Conservation (phyloP, 495 filamentous ascomycete species). For the Delitschia confertaspora region DNA sequence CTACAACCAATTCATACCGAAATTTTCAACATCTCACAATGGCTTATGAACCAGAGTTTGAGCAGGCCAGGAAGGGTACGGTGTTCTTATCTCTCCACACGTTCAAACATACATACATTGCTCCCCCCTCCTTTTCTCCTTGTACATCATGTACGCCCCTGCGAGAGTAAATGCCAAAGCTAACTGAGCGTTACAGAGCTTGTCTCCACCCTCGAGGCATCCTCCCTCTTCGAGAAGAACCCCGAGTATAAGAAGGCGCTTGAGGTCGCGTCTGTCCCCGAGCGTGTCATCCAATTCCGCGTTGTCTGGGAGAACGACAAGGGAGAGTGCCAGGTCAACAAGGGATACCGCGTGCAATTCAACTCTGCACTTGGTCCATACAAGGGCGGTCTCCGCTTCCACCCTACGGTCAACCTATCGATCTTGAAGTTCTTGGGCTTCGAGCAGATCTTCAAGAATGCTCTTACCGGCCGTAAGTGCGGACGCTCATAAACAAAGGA, state of each 20-base stretch:
- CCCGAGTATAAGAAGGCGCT: constrained; percentile 91
- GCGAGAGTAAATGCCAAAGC: background rate
- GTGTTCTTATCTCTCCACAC: too few species aligned
- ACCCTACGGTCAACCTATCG: constrained; percentile 92
- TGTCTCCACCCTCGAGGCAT: constrained; percentile 84
- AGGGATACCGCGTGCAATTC: constrained; percentile 96
- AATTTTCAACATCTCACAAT: constrained; percentile 9
- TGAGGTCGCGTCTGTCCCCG: constrained; percentile 78
- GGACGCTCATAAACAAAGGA: background rate
- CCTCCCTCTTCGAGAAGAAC: constrained; percentile 83
- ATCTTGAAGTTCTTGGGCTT: constrained; percentile 98
- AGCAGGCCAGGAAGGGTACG: constrained; percentile 96
- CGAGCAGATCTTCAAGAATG: constrained; percentile 99
- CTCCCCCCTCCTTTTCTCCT: background rate
- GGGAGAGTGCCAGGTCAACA: constrained; percentile 83
- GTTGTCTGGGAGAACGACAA: constrained; percentile 95
- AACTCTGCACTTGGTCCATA: constrained; percentile 96
- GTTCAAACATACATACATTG: background rate
- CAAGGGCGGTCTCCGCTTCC: constrained; percentile 95
- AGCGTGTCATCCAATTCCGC: constrained; percentile 95
- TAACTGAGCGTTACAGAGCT: constrained; percentile 64
- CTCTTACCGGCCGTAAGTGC: constrained; percentile 80
- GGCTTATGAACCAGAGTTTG: constrained; percentile 81
- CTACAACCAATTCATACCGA: background rate
- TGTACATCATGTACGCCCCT: too few species aligned